Conservation (phyloP, 768 basidiomycete species). For the Xerocomellus amylosporus region DNA sequence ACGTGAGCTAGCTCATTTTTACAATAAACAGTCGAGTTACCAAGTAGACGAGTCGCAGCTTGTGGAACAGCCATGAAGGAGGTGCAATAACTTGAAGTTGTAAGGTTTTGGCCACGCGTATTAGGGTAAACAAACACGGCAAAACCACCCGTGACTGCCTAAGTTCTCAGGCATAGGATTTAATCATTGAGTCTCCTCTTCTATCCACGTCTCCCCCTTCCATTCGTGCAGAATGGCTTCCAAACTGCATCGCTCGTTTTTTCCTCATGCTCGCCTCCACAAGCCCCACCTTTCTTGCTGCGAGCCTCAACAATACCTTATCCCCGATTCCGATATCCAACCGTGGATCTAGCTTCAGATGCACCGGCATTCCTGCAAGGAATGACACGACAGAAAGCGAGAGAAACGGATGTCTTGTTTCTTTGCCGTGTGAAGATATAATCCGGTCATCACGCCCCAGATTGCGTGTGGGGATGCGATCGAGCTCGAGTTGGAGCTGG, state of each 20-base stretch:
- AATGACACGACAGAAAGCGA: conserved; percentile 76
- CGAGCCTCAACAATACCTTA: conserved; percentile 78
- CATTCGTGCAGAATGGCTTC: conserved; percentile 84
- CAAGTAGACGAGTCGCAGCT: conserved; percentile 46
- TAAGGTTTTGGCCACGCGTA: background rate
- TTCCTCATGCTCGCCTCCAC: conserved; percentile 69
- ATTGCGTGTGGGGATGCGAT: conserved; percentile 85
- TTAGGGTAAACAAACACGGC: conserved; percentile 20
- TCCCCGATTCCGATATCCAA: conserved; percentile 79
- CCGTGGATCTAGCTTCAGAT: conserved; percentile 78
- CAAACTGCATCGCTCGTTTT: conserved; percentile 98
- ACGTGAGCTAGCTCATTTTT: conserved; percentile 11
- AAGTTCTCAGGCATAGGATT: background rate
- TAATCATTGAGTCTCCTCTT: conserved; percentile 47
- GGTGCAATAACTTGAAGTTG: background rate
- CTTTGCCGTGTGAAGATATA: conserved; percentile 88
- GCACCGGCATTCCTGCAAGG: conserved; percentile 74
- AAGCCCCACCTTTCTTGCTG: conserved; percentile 71
- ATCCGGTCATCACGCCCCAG: conserved; percentile 93
- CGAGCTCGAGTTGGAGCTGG: conserved; percentile 86
- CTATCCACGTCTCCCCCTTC: conserved; percentile 50
- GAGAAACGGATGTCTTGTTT: conserved; percentile 89
- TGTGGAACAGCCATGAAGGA: conserved; percentile 50
- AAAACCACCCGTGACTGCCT: conserved; percentile 8
- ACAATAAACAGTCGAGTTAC: conserved; percentile 32